Evolutionary conservation across 2,329 filamentous ascomycete species (phyloP).

Genomic region (Aspergillus flavus): DNA sequence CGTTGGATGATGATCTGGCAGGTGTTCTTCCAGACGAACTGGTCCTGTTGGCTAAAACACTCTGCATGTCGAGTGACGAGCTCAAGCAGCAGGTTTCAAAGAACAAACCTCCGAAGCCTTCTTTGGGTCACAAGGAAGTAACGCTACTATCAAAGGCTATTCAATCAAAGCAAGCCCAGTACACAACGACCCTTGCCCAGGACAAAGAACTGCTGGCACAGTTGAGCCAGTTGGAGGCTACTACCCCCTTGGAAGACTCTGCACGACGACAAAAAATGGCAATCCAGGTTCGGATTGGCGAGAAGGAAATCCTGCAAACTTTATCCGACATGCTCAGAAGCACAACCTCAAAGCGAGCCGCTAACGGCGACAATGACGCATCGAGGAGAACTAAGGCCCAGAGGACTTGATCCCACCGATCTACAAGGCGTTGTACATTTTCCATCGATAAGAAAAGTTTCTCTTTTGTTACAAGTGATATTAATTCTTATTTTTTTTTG

Average conservation of each 20-base stretch:
- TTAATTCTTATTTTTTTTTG: conserved; percentile 33
- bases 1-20: conserved; percentile 30
- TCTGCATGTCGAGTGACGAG: conserved; percentile 36
- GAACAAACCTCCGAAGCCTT: conserved; percentile 40
- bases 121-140: conserved; percentile 30
- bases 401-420: conserved; percentile 21
- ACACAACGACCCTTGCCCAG: conserved; percentile 56
- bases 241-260: conserved; percentile 37
- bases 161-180: conserved; percentile 46
- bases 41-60: conserved; percentile 39
- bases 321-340: conserved; percentile 47
- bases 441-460: conserved; percentile 18
- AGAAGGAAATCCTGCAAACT: conserved; percentile 67
- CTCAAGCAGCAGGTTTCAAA: conserved; percentile 37
- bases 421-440: conserved; percentile 3
- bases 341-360: conserved; percentile 33
- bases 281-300: conserved; percentile 67
- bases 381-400: conserved; percentile 32
- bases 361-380: conserved; percentile 26
- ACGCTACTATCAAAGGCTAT: conserved; percentile 39
- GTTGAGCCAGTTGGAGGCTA: conserved; percentile 33
- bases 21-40: conserved; percentile 45
- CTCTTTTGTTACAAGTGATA: conserved; percentile 35
- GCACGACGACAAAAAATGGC: conserved; percentile 59
- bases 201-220: conserved; percentile 48